Percentiles rank a stretch among this genome's conserved stretches.
Evolutionary conservation across 495 filamentous ascomycete species (phyloP).

Genomic region (Podospora tetraspora): DNA sequence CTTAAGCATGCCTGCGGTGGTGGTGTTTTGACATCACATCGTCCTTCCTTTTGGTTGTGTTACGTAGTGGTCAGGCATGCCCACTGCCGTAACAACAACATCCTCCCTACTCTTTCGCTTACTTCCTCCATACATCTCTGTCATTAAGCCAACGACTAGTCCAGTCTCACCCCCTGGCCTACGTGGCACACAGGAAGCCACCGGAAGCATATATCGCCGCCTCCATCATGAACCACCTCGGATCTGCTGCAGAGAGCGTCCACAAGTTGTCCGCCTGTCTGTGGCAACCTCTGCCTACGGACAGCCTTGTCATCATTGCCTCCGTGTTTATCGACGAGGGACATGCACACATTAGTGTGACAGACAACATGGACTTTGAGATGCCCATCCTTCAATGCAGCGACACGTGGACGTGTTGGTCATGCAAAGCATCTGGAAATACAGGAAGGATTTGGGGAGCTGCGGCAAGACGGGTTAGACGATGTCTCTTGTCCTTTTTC

Average conservation of each 20-base stretch:
- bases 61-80: too few species aligned
- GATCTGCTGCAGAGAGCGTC: neutral
- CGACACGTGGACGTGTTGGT: too few species aligned
- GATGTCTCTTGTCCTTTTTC: too few species aligned
- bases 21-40: too few species aligned
- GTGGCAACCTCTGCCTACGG: neutral
- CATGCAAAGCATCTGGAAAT: too few species aligned
- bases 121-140: neutral
- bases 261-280: neutral
- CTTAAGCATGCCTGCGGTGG: too few species aligned
- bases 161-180: neutral
- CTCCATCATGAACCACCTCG: neutral
- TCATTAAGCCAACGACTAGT: neutral
- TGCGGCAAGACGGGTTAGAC: too few species aligned
- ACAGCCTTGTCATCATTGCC: neutral
- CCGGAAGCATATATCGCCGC: too few species aligned
- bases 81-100: too few species aligned
- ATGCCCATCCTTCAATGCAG: neutral
- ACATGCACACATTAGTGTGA: neutral
- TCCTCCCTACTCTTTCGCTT: neutral
- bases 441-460: too few species aligned
- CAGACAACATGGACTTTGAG: neutral
- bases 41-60: too few species aligned
- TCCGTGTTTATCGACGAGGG: neutral
- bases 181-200: too few species aligned